A percentile compares a stretch with the other conserved stretches of the same genome.
Conservation (phyloP, 1,139 yeast genomes). For the Debaryomyces singareniensis region DNA sequence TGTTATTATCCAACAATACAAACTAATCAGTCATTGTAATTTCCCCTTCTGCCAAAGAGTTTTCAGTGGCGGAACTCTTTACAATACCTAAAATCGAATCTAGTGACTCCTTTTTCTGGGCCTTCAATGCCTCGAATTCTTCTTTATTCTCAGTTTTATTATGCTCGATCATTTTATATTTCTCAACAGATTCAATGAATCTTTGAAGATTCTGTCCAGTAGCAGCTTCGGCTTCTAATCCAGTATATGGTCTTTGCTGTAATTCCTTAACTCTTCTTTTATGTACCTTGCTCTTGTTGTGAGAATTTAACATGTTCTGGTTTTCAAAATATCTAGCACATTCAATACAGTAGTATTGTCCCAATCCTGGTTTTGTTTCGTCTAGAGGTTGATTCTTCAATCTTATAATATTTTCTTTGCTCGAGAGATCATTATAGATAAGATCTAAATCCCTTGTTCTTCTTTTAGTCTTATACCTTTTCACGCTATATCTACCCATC, state of each 20-base stretch:
- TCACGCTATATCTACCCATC: constrained; percentile 87
- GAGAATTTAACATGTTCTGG: constrained; percentile 65
- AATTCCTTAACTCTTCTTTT: constrained; percentile 79
- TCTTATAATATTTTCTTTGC: constrained; percentile 53
- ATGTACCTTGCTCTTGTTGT: constrained; percentile 70
- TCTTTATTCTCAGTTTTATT: constrained; percentile 33
- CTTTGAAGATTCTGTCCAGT: constrained; percentile 68
- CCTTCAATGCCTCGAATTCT: constrained; percentile 28
- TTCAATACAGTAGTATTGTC: constrained; percentile 89
- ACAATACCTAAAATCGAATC: constrained; percentile 35
- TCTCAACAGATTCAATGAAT: constrained; percentile 57
- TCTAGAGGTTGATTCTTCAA: constrained; percentile 80
- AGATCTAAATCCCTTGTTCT: constrained; percentile 82
- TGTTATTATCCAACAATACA: too few species aligned
- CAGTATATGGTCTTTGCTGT: constrained; percentile 75
- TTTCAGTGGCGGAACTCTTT: constrained; percentile 9
- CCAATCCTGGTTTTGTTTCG: constrained; percentile 88
- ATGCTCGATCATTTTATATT: constrained; percentile 38
- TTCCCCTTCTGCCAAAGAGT: constrained; percentile 9
- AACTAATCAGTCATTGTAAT: constrained; percentile 15
- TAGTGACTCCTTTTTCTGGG: constrained; percentile 35
- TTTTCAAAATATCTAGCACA: constrained; percentile 91
- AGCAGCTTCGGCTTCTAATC: constrained; percentile 87
- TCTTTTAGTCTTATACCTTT: constrained; percentile 69
- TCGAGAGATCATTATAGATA: constrained; percentile 67